phyloP scores from a whole-genome alignment of 345 rosid genomes.

The Populus simonii region DNA sequence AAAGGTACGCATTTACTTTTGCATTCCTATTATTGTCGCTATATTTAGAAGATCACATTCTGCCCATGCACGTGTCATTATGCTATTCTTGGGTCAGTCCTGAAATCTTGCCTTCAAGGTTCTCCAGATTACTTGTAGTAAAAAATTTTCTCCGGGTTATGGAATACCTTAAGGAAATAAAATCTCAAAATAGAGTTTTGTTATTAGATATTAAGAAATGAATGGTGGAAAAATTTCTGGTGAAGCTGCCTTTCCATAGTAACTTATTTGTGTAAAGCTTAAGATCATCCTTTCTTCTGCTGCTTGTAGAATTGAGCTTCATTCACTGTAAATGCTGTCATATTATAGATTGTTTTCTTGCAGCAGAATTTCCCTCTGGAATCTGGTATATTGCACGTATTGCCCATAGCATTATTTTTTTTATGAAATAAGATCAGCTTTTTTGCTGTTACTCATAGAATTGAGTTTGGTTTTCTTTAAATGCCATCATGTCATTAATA shows the following conservation, averaged over 20 bases:
- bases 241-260: background rate
- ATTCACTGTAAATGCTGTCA: background rate
- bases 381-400: conserved; percentile 78
- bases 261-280: background rate
- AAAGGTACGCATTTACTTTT: conserved; percentile 43
- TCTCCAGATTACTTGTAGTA: background rate
- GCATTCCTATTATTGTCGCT: background rate
- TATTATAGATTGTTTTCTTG: conserved; percentile 10
- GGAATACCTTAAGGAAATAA: background rate
- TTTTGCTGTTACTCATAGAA: background rate
- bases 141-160: background rate
- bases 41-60: background rate
- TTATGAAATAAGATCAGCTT: background rate
- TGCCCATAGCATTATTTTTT: conserved; percentile 23
- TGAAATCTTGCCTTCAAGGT: background rate
- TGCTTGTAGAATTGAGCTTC: background rate
- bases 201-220: background rate
- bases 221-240: background rate
- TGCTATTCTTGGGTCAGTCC: background rate
- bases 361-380: conserved; percentile 77
- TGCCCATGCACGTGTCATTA: background rate
- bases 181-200: background rate
- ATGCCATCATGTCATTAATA: background rate
- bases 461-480: background rate
- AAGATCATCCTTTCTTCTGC: background rate